Evolutionary conservation across 345 rosid species (phyloP), one percentile per base, ranked within the genome.

Genomic region (Syzygium oleosum): DNA sequence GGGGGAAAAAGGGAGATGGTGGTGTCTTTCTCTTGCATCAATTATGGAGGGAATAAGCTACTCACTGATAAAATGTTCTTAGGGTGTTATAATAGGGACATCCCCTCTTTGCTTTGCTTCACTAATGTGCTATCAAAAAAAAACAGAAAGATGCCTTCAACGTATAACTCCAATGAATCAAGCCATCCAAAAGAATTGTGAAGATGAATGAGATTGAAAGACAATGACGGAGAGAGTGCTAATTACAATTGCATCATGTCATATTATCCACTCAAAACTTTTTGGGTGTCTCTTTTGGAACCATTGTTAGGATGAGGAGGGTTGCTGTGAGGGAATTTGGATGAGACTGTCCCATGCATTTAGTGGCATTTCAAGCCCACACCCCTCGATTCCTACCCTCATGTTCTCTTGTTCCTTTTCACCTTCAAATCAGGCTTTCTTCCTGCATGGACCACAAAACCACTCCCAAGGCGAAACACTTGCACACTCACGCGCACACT

Each of bases 381-480:
- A 23, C 29, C 58, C 84, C 79, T 58, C 83, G 61, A 63, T 68
- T 68, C 79, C 23, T 68, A 9, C 79, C 87, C 88, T 87, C 88
- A 58, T 91, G 89, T 89, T 86, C 87, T 83, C 51, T 85, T 91
- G 86, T 31, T 85, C 84, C 91, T 46, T 86, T 84, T 87, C 73
- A 54, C 91, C 91, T 84, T 90, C 89, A 87, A 87, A 89, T 88
- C 79, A 87, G 88, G 91, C 89, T 89, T 88, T 91, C 78, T 85
- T 52, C 88, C 52, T 88, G 78, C 88, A 55, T 90, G 95, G 93
- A 93, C 96, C 96, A 94, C 95, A 87, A 59, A 12, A 34, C 90
- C 91, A 91, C 93, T 88, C 87, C 58, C 65, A 22, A 38, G 34
- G 29, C 55, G 53, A 84, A 22, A 52, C 73, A 41, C 83, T 38